Base-by-base conservation (phyloP, 352 stramenopile genomes). In the Pythium rishiriense region DNA sequence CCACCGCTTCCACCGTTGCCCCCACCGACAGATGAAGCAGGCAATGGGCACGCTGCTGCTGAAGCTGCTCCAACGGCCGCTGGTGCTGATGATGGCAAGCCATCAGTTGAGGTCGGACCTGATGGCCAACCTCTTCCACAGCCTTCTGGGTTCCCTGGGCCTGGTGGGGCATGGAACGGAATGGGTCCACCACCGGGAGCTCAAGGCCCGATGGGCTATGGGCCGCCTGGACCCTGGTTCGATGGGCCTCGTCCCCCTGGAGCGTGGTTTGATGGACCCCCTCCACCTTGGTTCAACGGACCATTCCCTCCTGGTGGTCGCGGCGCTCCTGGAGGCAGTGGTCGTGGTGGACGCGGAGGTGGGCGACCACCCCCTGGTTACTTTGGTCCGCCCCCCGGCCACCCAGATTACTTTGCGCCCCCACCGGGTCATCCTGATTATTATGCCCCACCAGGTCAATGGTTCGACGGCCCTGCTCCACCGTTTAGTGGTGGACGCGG, bases 281-380 rank as follows among this genome's bases (percentile, higher is more conserved):
- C 73, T 39, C 76, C 72, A 1, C 86, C 85, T 24, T 95, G 86
- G 86, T 95, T 93, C 57, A 84, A 92, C 47, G 84, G 84, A 35
- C 82, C 83, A 29, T 90, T 88, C 33, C 83, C 83, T 35, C 85
- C 83, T 22, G 79, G 80, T 35, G 74, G 66, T 62, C 69, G 62
- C 41, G 64, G 73, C 51, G 67, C 66, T 33, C 72, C 61, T 26
- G 59, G 74, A 14, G 84, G 75, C 58, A 80, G 78, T 46, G 73
- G 78, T 46, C 78, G 81, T 37, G 64, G 77, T 14, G 66, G 77
- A 51, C 68, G 73, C 46, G 63, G 62, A 45, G 73, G 77, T 45
- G 75, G 73, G 31, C 84, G 85, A 59, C 79, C 79, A 29, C 83
- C 81, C 46, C 79, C 81, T 22, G 81, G 82, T 1, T 92, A 83